These are phyloP conservation scores for Annulohypoxylon truncatum DNA, from an alignment of 2,329 filamentous ascomycete species.

Conservation along the genomic window DNA sequence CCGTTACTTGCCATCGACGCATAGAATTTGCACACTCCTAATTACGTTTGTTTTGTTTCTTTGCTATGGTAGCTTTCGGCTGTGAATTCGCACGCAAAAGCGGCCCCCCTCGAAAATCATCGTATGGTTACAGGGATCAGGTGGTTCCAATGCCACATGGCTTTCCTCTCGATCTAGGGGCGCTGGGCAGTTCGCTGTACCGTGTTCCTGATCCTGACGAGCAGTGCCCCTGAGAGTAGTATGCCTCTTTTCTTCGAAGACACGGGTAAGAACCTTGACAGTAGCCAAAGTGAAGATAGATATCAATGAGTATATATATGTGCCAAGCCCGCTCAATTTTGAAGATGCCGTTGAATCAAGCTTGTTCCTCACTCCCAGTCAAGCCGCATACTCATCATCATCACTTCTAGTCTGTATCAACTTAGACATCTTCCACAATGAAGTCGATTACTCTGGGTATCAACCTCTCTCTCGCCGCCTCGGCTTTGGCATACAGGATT, in stretches of 20 bases:
- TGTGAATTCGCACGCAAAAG: neutral
- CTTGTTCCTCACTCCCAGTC: slow-evolving; percentile 3
- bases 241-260: neutral
- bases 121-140: neutral
- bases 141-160: slow-evolving; percentile 1
- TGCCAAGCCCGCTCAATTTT: slow-evolving; percentile 8
- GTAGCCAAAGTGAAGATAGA: neutral
- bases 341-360: slow-evolving; percentile 4
- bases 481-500: slow-evolving; percentile 9
- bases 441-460: slow-evolving; percentile 5
- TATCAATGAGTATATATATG: slow-evolving; percentile 26
- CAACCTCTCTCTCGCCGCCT: slow-evolving; percentile 13
- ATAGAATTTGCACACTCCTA: neutral
- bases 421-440: slow-evolving; percentile 7
- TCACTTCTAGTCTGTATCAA: slow-evolving; percentile 6
- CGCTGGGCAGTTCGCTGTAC: neutral
- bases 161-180: neutral
- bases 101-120: neutral
- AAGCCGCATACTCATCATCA: neutral
- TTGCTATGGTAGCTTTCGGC: neutral
- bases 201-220: neutral
- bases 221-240: neutral
- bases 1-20: slow-evolving; percentile 1
- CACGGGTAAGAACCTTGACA: neutral
- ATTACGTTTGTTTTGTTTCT: neutral